Evolutionary conservation across 179 eudicot genomes (phyloP), one percentile per base, ranked within the genome.

Genomic region (Silene noctiflora): DNA sequence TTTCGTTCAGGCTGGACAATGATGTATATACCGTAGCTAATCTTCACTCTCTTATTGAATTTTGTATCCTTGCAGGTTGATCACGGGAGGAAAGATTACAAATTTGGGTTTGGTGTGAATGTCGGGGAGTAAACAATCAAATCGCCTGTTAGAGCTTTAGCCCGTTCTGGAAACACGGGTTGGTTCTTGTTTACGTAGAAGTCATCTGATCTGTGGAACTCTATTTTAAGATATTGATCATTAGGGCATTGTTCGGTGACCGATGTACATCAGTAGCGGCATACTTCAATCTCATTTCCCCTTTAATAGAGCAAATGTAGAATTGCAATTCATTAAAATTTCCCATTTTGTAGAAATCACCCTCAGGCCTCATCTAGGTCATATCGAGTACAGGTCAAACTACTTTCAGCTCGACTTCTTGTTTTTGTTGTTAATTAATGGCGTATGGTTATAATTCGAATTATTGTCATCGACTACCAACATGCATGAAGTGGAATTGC

Each of bases 21-120:
- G 42, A 35, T 35, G 2, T 27, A 27, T 27, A 35, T 35, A 35
- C 42, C 2, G 42, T 35, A 39, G 14, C 44, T 75, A 4, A 53
- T 17, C 20, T 33, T 21, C 7, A 9, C n/a, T 13, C 69, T 13
- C 19, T 65, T 25, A 65, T 65, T 27, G 20, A 27, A 65, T 13
- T 3, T 39, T 19, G 24, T 22, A 59, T 13, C 56, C 14, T 77
- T 84, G 86, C 96, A 91, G 96, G 74, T 91, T 39, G 97, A 91
- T 85, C 97, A 90, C 77, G 9, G 73, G 85, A 91, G 89, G 91
- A 94, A 91, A 76, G 98, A 91, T 77, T 91, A 89, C 93, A 91
- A 90, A 84, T 94, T 94, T 42, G 97, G 98, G 60, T 89, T 93
- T 71, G 98, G 98, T 35, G 76, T 91, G 82, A 89, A 88, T 0